phyloP scores from a whole-genome alignment of 2,329 filamentous ascomycete species.

The Annulohypoxylon truncatum region DNA sequence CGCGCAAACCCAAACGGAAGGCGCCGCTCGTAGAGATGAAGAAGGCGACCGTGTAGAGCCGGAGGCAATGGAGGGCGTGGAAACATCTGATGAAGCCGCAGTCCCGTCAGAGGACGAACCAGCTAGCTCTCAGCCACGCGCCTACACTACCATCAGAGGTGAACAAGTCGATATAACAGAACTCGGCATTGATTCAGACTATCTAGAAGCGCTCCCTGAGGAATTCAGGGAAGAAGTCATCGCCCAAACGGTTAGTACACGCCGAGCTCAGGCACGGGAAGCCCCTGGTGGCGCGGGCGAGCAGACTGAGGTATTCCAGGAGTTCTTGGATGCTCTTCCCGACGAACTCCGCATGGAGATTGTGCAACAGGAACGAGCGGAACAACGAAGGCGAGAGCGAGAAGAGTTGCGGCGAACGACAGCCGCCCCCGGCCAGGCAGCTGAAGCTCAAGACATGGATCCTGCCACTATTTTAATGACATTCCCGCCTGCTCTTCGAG shows the following conservation, averaged over 20 bases:
- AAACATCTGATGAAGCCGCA: constrained; percentile 50
- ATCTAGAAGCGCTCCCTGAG: constrained; percentile 95
- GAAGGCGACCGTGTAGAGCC: constrained; percentile 48
- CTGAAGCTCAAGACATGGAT: constrained; percentile 78
- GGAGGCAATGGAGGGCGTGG: constrained; percentile 51
- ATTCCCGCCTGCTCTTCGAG: constrained; percentile 83
- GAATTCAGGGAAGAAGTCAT: constrained; percentile 97
- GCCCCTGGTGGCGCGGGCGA: constrained; percentile 76
- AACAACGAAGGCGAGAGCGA: constrained; percentile 87
- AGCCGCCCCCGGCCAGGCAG: constrained; percentile 64
- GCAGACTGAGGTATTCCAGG: constrained; percentile 86
- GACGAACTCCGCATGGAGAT: constrained; percentile 91
- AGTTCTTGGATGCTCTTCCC: constrained; percentile 93
- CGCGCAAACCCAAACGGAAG: constrained; percentile 61
- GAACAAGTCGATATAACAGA: constrained; percentile 93
- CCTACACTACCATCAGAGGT: constrained; percentile 86
- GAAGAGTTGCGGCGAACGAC: constrained; percentile 80
- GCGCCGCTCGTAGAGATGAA: constrained; percentile 59
- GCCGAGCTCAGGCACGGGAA: constrained; percentile 80
- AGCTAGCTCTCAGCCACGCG: constrained; percentile 67
- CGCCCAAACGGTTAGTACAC: constrained; percentile 85
- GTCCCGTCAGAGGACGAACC: constrained; percentile 53
- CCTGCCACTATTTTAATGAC: constrained; percentile 92
- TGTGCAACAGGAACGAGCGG: constrained; percentile 87
- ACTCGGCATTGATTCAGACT: constrained; percentile 92